Evolutionary conservation across 257 asterid species (phyloP).

Genomic region (Ajuga chamaepitys): DNA sequence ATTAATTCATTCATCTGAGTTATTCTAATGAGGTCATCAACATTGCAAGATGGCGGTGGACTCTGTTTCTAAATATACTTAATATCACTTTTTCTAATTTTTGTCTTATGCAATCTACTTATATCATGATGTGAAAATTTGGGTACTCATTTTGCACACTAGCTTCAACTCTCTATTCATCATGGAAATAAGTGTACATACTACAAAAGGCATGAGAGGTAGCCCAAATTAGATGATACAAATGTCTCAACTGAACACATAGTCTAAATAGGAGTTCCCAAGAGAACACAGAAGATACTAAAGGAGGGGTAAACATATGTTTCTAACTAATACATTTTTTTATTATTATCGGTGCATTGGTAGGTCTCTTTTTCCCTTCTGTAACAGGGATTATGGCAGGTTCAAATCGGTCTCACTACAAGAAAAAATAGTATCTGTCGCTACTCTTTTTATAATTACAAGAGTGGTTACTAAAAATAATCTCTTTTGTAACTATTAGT

Average conservation of each 20-base stretch:
- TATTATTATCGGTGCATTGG: conserved; percentile 78
- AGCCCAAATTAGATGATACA: conserved; percentile 4
- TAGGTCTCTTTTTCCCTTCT: conserved; percentile 99
- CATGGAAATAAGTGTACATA: neutral
- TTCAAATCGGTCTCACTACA: conserved; percentile 99
- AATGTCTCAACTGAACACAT: conserved; percentile 9
- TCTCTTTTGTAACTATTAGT: no score
- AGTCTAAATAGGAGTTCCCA: conserved; percentile 3
- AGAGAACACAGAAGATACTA: conserved; percentile 4
- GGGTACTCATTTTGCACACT: neutral
- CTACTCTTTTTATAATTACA: no score
- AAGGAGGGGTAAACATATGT: conserved; percentile 9
- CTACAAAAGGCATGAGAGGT: neutral
- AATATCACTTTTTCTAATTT: neutral
- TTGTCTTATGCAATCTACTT: neutral
- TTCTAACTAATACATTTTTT: conserved; percentile 33
- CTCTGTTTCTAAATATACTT: neutral
- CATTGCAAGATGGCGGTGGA: conserved; percentile 1
- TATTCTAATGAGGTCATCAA: neutral
- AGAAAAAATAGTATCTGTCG: no score
- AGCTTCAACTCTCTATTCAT: conserved; percentile 1
- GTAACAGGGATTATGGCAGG: conserved; percentile 99
- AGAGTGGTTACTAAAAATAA: no score
- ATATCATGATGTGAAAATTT: neutral
- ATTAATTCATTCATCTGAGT: neutral